Conservation (phyloP, 805 yeast species). For the Myxozyma kluyveri region DNA sequence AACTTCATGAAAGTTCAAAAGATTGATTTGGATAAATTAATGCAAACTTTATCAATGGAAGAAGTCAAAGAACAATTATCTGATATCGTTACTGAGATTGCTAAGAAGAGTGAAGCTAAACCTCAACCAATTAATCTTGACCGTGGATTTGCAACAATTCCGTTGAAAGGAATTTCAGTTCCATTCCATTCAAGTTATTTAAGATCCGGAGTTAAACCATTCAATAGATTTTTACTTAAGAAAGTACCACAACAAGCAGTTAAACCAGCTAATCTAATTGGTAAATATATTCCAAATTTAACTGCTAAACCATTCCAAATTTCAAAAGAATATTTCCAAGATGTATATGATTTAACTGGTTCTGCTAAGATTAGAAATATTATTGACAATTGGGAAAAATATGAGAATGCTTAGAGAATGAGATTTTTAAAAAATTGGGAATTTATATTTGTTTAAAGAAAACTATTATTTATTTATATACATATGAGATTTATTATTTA, state of each 20-base stretch:
- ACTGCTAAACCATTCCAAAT: constrained; percentile 97
- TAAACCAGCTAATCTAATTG: constrained; percentile 87
- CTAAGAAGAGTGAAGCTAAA: constrained; percentile 77
- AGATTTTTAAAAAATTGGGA: too few species aligned
- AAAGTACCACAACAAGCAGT: constrained; percentile 93
- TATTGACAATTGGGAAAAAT: constrained; percentile 92
- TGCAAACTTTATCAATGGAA: constrained; percentile 76
- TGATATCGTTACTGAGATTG: constrained; percentile 83
- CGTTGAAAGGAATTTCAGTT: constrained; percentile 97
- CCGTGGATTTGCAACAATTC: constrained; percentile 97
- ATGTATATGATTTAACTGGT: constrained; percentile 86
- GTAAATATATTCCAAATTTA: constrained; percentile 96
- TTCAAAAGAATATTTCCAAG: constrained; percentile 95
- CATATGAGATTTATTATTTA: background rate
- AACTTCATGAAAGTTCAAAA: constrained; percentile 92
- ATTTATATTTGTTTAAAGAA: too few species aligned
- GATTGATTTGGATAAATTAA: constrained; percentile 85
- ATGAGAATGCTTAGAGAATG: constrained; percentile 43
- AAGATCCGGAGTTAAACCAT: constrained; percentile 98
- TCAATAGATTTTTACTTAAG: constrained; percentile 95
- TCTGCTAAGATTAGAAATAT: constrained; percentile 87
- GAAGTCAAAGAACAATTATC: constrained; percentile 83
- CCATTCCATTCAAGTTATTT: constrained; percentile 99
- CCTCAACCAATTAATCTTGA: constrained; percentile 96
- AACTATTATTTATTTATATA: too few species aligned